A percentile compares a stretch with the other conserved stretches of the same genome.
Evolutionary conservation across 352 stramenopile species (phyloP).

Genomic region (Globisporangium middletonii): DNA sequence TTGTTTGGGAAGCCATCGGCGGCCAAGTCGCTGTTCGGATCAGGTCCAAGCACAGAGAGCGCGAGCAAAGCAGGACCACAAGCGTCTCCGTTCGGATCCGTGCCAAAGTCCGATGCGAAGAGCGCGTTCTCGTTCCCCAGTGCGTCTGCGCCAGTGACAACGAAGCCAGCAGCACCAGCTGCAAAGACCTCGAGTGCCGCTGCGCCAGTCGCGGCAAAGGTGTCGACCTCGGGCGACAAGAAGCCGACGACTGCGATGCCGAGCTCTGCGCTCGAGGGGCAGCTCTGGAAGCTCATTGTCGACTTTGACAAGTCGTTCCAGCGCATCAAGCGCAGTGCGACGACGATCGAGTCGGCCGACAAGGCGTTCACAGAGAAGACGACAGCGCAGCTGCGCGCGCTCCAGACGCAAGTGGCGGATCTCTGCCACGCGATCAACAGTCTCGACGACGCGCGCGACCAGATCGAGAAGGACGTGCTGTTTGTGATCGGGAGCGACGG

Average conservation of each 20-base stretch:
- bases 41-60: background rate
- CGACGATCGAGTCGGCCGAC: constrained; percentile 33
- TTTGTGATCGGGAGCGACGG: constrained; percentile 76
- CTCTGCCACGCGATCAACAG: constrained; percentile 48
- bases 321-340: constrained; percentile 36
- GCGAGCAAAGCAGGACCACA: constrained; percentile 8
- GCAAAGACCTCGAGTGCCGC: background rate
- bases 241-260: constrained; percentile 17
- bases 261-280: constrained; percentile 42
- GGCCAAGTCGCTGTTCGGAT: constrained; percentile 18
- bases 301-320: constrained; percentile 62
- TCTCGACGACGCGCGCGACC: constrained; percentile 48
- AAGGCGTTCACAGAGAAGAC: constrained; percentile 17
- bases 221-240: constrained; percentile 5
- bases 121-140: constrained; percentile 27
- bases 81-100: constrained; percentile 24
- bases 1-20: constrained; percentile 8
- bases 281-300: constrained; percentile 66
- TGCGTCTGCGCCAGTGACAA: background rate
- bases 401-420: constrained; percentile 29
- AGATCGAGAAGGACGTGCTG: constrained; percentile 63
- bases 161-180: constrained; percentile 9
- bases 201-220: background rate
- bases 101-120: constrained; percentile 15
- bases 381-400: constrained; percentile 21